Conservation (phyloP, 331 rosid species). For the Spiraea crenata region DNA sequence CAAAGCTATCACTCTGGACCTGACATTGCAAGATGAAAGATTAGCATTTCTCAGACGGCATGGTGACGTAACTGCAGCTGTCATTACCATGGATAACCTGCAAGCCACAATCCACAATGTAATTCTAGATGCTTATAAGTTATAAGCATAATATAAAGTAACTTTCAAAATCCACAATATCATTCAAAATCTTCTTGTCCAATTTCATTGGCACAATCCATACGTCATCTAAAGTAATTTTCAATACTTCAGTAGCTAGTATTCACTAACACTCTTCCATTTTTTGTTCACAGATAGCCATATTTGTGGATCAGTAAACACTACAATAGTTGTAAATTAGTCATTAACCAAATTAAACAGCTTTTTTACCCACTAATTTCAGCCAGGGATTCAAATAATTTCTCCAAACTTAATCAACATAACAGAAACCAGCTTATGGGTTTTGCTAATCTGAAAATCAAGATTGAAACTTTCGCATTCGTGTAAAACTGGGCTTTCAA, state of each 20-base stretch:
- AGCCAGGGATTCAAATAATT: background rate
- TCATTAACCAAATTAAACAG: background rate
- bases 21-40: slow-evolving; percentile 24
- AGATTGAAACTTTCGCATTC: slow-evolving; percentile 5
- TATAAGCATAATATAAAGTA: too few species aligned
- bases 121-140: background rate
- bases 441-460: background rate
- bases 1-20: slow-evolving; percentile 32
- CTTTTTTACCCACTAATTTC: background rate
- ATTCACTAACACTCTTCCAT: background rate
- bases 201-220: background rate
- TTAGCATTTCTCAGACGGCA: slow-evolving; percentile 28
- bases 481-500: slow-evolving; percentile 8
- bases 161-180: too few species aligned
- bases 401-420: background rate
- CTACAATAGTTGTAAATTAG: background rate
- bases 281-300: background rate
- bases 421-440: background rate
- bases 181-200: background rate
- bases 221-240: background rate
- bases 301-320: background rate
- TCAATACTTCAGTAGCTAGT: background rate
- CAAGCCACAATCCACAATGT: background rate
- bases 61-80: slow-evolving; percentile 22
- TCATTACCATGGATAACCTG: slow-evolving; percentile 38